These are phyloP conservation scores for Endoconidiophora polonica DNA, from an alignment of 2,329 filamentous ascomycete species.

Conservation along the genomic window DNA sequence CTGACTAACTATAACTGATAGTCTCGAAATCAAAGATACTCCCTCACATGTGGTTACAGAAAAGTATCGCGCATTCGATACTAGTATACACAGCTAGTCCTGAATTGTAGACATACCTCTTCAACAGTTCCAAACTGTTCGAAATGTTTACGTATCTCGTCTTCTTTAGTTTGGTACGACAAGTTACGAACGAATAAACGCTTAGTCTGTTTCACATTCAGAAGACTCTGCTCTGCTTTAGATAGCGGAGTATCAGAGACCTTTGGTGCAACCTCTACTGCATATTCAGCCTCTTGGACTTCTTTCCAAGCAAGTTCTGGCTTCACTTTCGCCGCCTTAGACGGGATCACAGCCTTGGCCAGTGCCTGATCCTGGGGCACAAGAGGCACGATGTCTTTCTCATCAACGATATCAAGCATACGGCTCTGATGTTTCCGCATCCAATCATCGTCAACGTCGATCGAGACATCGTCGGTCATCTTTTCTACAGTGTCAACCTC, in stretches of 20 bases:
- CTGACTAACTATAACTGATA: background rate
- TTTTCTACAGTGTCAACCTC: slow-evolving; percentile 10
- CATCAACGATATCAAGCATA: slow-evolving; percentile 67
- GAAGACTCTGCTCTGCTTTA: slow-evolving; percentile 29
- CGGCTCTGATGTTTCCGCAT: slow-evolving; percentile 75
- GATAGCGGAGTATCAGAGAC: background rate
- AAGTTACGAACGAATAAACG: slow-evolving; percentile 83
- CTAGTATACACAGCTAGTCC: background rate
- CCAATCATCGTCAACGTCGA: slow-evolving; percentile 73
- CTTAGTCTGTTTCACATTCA: slow-evolving; percentile 52
- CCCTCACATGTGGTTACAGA: background rate
- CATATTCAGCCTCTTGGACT: slow-evolving; percentile 13
- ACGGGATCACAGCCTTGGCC: background rate
- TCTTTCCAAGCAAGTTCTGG: slow-evolving; percentile 13
- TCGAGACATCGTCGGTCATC: slow-evolving; percentile 14
- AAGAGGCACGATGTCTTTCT: slow-evolving; percentile 34
- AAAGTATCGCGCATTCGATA: too few relatives aligned
- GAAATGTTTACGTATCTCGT: slow-evolving; percentile 60
- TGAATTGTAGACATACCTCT: slow-evolving; percentile 52
- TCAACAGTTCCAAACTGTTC: slow-evolving; percentile 55
- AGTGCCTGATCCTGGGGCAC: background rate
- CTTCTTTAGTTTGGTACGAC: slow-evolving; percentile 60
- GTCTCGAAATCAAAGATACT: too few relatives aligned
- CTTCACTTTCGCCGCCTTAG: background rate
- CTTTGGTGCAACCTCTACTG: slow-evolving; percentile 2